Base-by-base conservation (phyloP, 768 basidiomycete genomes). In the Pulveroboletus sp. region DNA sequence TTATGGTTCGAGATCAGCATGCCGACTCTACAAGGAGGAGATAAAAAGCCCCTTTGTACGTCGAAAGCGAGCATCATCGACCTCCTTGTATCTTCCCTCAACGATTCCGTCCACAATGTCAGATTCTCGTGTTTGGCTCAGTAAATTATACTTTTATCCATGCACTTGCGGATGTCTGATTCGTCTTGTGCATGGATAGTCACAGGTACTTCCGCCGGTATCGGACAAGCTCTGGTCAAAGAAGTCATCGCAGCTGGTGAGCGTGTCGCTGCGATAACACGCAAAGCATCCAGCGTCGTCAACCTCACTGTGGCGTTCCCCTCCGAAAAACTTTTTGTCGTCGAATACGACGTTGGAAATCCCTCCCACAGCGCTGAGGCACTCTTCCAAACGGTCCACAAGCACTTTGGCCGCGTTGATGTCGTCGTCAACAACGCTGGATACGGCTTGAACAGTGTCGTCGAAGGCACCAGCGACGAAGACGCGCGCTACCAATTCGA, bases 151-250 rank as follows among this genome's bases (percentile, higher is more conserved):
- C 14, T 12, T 5, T 13, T 35, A 14, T 27, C 11, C 2, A 22
- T 39, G 26, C 6, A 23, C 19, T n/a, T 3, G 6, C 39, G 14
- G 10, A 35, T 31, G 8, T 49, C 46, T 61, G 20, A 52, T 26
- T 12, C 13, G 11, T 20, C 12, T 11, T 24, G 1, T 32, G 22
- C 17, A 7, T 16, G 10, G 13, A 34, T 10, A 73, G 77, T 75
- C 38, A 75, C 73, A 16, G 75, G 74, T 34, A 59, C 73, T 4
- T 71, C 71, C 1, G 50, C 70, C 1, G 73, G 74, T 16, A 68
- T 77, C 30, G 74, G 75, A 3, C 63, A 64, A 16, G 47, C 55
- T 12, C 56, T 68, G 16, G 63, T 64, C 19, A 65, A 58, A 19
- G 55, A 65, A 1, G 63, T 54, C 10, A 56, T 67, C 5, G 50